Conservation (phyloP, 805 yeast species). For the Kuraishia hungarica region DNA sequence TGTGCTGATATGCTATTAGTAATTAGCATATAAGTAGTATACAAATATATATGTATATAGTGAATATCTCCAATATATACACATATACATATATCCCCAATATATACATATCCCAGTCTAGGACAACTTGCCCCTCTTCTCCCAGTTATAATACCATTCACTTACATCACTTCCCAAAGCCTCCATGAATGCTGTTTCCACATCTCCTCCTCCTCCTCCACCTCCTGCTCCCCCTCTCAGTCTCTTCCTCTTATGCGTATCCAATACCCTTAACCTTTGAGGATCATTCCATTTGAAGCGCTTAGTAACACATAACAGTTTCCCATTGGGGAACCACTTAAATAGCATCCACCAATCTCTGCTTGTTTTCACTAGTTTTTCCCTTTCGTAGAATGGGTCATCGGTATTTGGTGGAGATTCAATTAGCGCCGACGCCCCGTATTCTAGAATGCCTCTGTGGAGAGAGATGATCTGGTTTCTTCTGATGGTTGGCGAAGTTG, state of each 20-base stretch:
- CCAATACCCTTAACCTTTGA: neutral
- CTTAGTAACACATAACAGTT: neutral
- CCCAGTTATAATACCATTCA: neutral
- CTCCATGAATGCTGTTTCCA: neutral
- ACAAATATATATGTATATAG: too few relatives aligned
- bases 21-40: too few relatives aligned
- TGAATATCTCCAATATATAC: too few relatives aligned
- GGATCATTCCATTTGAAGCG: neutral
- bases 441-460: neutral
- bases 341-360: slow-evolving; percentile 4
- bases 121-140: too few relatives aligned
- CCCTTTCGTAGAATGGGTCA: neutral
- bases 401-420: neutral
- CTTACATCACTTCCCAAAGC: neutral
- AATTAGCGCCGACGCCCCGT: neutral
- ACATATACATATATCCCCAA: too few relatives aligned
- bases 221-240: too few relatives aligned
- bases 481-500: neutral
- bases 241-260: neutral
- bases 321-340: neutral
- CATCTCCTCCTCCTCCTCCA: too few relatives aligned
- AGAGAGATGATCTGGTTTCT: neutral
- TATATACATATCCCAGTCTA: too few relatives aligned
- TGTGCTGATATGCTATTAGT: too few relatives aligned
- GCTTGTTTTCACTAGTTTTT: slow-evolving; percentile 2